Conservation (phyloP, 176 grass and related monocot species). For the Calamus simplicifolius region DNA sequence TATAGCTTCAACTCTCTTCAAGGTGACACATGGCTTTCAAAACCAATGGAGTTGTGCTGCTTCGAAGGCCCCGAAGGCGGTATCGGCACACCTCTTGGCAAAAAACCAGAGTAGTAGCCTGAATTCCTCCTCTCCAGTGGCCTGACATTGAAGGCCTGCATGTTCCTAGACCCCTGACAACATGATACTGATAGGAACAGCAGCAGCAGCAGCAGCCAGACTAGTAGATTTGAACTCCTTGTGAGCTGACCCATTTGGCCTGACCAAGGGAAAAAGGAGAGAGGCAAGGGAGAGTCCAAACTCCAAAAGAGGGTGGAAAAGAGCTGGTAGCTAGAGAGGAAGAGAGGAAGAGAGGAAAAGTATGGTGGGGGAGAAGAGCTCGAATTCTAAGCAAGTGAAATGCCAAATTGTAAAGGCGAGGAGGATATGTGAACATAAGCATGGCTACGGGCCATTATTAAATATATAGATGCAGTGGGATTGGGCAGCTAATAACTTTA, state of each 20-base stretch:
- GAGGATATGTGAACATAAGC: not conserved
- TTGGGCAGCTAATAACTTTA: not conserved
- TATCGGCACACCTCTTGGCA: slow-evolving; percentile 40
- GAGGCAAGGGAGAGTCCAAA: too few species aligned
- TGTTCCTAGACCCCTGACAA: slow-evolving; percentile 57
- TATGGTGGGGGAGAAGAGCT: slow-evolving; percentile 5
- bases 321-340: too few species aligned
- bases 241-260: slow-evolving; percentile 1
- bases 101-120: slow-evolving; percentile 47
- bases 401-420: not conserved
- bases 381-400: slow-evolving; percentile 16
- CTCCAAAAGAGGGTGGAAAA: not conserved
- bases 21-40: slow-evolving; percentile 33
- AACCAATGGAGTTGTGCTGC: slow-evolving; percentile 80
- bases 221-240: slow-evolving; percentile 2
- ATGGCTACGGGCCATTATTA: too few species aligned
- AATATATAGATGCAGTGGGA: too few species aligned
- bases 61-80: slow-evolving; percentile 63
- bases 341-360: not conserved
- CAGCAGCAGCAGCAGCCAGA: slow-evolving; percentile 23
- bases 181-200: slow-evolving; percentile 17
- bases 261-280: not conserved
- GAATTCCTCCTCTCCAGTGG: slow-evolving; percentile 33
- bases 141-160: slow-evolving; percentile 42
- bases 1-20: slow-evolving; percentile 20